Percentiles rank a stretch among this genome's conserved stretches.
Evolutionary conservation across 2,329 filamentous ascomycete genomes (phyloP).

Genomic region (Podosphaera leucotricha): DNA sequence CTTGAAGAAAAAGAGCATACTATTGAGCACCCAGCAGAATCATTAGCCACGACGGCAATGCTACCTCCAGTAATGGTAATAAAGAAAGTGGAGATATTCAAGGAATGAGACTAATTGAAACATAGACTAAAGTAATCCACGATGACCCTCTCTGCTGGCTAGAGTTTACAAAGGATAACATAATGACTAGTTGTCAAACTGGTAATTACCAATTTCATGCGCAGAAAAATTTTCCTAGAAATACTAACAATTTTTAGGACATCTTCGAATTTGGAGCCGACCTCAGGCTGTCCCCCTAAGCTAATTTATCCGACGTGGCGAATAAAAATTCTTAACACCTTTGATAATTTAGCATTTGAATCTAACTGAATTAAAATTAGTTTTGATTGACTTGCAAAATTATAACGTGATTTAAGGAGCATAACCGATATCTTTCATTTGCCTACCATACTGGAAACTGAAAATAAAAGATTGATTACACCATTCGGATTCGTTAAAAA

Average conservation of each 20-base stretch:
- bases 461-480: too few relatives aligned
- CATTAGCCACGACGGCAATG: slow-evolving; percentile 62
- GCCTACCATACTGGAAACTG: too few relatives aligned
- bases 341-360: too few relatives aligned
- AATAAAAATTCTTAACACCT: too few relatives aligned
- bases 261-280: slow-evolving; percentile 11
- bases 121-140: slow-evolving; percentile 59
- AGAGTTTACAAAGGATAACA: slow-evolving; percentile 79
- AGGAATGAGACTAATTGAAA: slow-evolving; percentile 8
- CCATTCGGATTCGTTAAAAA: too few relatives aligned
- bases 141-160: slow-evolving; percentile 74
- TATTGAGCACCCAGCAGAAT: slow-evolving; percentile 59
- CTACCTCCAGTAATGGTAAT: slow-evolving; percentile 73
- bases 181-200: slow-evolving; percentile 76
- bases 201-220: slow-evolving; percentile 30
- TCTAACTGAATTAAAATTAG: too few relatives aligned
- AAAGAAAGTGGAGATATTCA: neutral
- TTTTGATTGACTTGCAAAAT: too few relatives aligned
- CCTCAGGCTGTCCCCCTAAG: slow-evolving; percentile 6
- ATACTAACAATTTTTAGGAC: slow-evolving; percentile 4
- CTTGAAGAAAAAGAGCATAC: slow-evolving; percentile 30
- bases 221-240: neutral
- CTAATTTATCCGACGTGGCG: too few relatives aligned
- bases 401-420: too few relatives aligned
- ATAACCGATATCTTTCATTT: too few relatives aligned